phyloP scores from a whole-genome alignment of 2,329 filamentous ascomycete species.

The Fusarium torulosum region DNA sequence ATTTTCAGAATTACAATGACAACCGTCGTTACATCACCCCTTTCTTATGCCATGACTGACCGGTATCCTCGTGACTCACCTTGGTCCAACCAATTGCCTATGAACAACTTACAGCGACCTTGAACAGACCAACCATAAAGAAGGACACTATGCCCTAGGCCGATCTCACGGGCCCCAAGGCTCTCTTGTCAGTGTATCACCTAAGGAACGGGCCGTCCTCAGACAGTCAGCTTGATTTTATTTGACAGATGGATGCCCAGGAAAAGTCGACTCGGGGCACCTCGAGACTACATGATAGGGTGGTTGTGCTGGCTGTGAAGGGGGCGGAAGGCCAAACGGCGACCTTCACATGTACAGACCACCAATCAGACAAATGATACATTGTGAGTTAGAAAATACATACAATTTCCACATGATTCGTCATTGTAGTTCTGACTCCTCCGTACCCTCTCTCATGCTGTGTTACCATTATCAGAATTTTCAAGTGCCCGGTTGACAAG shows the following conservation, averaged over 20 bases:
- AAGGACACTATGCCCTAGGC: background rate
- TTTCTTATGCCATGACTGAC: conserved; percentile 17
- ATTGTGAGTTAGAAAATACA: conserved; percentile 5
- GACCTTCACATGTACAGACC: background rate
- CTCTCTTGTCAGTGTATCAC: conserved; percentile 20
- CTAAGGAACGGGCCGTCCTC: conserved; percentile 26
- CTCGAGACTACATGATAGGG: background rate
- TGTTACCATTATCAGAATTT: conserved; percentile 8
- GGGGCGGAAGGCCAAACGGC: too few species aligned
- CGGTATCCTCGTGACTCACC: background rate
- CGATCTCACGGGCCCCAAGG: conserved; percentile 11
- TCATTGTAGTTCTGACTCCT: background rate
- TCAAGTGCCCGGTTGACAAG: conserved; percentile 7
- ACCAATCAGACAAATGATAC: conserved; percentile 9
- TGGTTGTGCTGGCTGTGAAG: background rate
- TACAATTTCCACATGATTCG: background rate
- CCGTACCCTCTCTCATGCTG: background rate
- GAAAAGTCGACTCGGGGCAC: conserved; percentile 4
- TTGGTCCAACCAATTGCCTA: conserved; percentile 13
- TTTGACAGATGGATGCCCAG: conserved; percentile 28
- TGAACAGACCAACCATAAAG: conserved; percentile 6
- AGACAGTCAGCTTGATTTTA: conserved; percentile 31
- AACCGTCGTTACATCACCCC: conserved; percentile 5
- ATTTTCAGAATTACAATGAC: conserved; percentile 17
- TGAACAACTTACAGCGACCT: conserved; percentile 14